Base-by-base conservation (phyloP, 106 monocot genomes). In the Platanthera zijinensis region DNA sequence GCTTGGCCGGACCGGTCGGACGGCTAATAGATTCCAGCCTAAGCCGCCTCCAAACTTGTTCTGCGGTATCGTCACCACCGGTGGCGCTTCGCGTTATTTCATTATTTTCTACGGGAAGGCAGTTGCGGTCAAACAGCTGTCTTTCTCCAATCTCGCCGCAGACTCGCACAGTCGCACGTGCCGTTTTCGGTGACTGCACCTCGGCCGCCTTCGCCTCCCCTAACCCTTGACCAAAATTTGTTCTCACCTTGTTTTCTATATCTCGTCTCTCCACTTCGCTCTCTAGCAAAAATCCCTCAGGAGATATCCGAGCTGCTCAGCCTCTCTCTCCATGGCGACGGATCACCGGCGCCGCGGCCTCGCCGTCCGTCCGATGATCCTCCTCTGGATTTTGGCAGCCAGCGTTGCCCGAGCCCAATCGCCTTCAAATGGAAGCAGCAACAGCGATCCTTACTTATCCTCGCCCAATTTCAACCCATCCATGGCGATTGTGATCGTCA, bases 401-500 rank as follows among this genome's bases (percentile, higher is more conserved):
- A 57, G 5, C 28, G 57, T 12, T 48, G 77, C 74, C 50, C 14
- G 22, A 3, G 86, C 80, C 15, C 89, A 86, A 50, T 5, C 63
- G 7, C 12, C 52, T 28, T 3, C 50, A 32, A 8, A 66, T 49
- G 68, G 28, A 25, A 32, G 45, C 72, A 14, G 39, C 74, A 49
- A 48, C 76, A 51, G 32, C 66, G 19, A 22, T 8, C 53, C 76
- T 10, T 79, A 82, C 76, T 49, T 69, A 52, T 1, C 10, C 3
- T 4, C 15, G 3, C 32, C 68, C 5, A 83, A 46, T 53, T 96
- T 96, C 81, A 87, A 83, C 70, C 87, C 93, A 14, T 84, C 89
- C 10, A 87, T 90, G 83, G 89, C 93, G 19, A 82, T 91, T 79
- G 81, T 91, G 48, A 86, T 96, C 77, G 84, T 89, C 8, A 83